These are phyloP conservation scores for Apiospora rasikravindrae DNA, from an alignment of 2,329 filamentous ascomycete species.

Conservation along the genomic window DNA sequence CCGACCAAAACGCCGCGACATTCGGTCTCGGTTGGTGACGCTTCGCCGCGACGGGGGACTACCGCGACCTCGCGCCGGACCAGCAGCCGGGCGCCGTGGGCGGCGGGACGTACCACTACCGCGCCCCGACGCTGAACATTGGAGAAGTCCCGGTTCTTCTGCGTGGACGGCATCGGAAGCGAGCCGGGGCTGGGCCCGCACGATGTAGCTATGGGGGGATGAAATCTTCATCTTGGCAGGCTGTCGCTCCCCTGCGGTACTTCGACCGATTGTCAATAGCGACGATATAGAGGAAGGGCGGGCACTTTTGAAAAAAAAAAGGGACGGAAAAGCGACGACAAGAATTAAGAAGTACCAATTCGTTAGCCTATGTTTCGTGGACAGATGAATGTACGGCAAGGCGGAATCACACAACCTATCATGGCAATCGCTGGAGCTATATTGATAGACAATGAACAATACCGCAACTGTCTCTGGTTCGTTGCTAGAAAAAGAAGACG, in stretches of 20 bases:
- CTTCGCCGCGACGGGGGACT: background rate
- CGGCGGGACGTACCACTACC: conserved; percentile 9
- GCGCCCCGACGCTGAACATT: background rate
- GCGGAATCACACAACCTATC: background rate
- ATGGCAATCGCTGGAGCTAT: background rate
- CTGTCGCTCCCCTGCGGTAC: background rate
- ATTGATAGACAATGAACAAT: background rate
- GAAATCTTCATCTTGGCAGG: background rate
- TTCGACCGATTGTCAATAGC: background rate
- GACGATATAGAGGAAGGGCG: background rate
- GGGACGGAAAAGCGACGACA: background rate
- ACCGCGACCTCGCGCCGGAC: background rate
- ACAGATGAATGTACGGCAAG: conserved; percentile 8
- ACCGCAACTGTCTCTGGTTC: background rate
- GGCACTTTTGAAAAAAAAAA: background rate
- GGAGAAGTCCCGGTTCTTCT: conserved; percentile 9
- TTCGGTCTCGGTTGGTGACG: background rate
- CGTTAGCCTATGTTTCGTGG: background rate
- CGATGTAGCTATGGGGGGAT: background rate
- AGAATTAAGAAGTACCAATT: background rate
- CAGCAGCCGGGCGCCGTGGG: background rate
- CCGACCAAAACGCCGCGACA: background rate
- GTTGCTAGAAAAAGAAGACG: conserved; percentile 4
- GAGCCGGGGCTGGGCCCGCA: background rate
- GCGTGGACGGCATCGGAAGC: background rate